Conservation (phyloP, 805 yeast genomes). For the Yarrowia hollandica region DNA sequence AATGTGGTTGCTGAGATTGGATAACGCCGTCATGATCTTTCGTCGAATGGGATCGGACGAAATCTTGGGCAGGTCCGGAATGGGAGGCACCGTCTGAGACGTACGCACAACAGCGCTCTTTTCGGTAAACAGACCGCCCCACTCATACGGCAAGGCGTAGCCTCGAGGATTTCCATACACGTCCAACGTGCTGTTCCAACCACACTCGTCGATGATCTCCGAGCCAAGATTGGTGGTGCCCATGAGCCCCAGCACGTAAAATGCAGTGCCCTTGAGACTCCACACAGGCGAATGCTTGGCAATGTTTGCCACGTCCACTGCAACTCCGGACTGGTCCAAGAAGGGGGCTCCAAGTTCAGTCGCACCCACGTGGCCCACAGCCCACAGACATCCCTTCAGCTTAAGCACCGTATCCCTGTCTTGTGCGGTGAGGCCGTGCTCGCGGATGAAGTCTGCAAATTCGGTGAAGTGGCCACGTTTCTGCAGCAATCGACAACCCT, state of each 20-base stretch:
- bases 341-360: slow-evolving; percentile 66
- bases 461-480: slow-evolving; percentile 46
- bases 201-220: slow-evolving; percentile 77
- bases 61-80: slow-evolving; percentile 13
- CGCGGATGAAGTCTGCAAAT: slow-evolving; percentile 40
- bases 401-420: slow-evolving; percentile 46
- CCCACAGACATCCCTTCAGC: slow-evolving; percentile 81
- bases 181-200: slow-evolving; percentile 62
- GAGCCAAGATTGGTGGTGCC: slow-evolving; percentile 74
- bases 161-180: slow-evolving; percentile 46
- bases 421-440: slow-evolving; percentile 34
- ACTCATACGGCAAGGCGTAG: slow-evolving; percentile 45
- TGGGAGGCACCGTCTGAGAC: slow-evolving; percentile 9
- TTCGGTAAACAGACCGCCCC: slow-evolving; percentile 33
- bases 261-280: slow-evolving; percentile 73
- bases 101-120: background rate
- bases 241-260: slow-evolving; percentile 72
- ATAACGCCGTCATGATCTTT: slow-evolving; percentile 43
- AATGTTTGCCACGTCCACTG: slow-evolving; percentile 55
- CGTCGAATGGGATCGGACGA: slow-evolving; percentile 33
- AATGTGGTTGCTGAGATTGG: slow-evolving; percentile 58
- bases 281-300: slow-evolving; percentile 52
- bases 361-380: slow-evolving; percentile 79
- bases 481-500: slow-evolving; percentile 66
- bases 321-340: slow-evolving; percentile 49